Base-by-base conservation (phyloP, 176 grass and related monocot genomes). In the Thinopyrum elongatum region DNA sequence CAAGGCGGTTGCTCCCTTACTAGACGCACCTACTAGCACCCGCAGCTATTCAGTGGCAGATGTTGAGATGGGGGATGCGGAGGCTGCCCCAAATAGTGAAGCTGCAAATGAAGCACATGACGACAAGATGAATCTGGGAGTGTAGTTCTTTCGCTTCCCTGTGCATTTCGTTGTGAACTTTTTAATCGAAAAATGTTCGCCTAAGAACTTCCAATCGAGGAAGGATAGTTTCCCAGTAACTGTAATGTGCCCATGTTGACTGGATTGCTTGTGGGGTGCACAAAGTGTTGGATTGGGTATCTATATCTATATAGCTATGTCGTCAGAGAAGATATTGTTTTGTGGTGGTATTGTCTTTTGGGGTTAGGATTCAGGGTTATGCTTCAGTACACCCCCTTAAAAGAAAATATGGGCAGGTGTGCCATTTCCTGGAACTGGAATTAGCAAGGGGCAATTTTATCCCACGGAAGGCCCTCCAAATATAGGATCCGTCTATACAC, bases 11-110 rank as follows among this genome's bases (percentile, higher is more conserved):
- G 46, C 53, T 26, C 31, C 78, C 21, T 16, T 68, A 17, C 70
- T 29, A 23, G 35, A 73, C 27, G 21, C 60, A 22, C 61, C 46
- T 10, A 12, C 44, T 15, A 85, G 87, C 70, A 87, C 42, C 30
- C 23, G 12, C 34, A 87, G 65, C 35, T 44, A 82, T 25, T 85
- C 92, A 6, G 42, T 61, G 58, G 65, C 87, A 71, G 82, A 89
- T 23, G 65, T 85, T 1, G 23, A 44, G 10, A 82, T 74, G 81
- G 87, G 69, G 19, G 84, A 87, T 60, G 70, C 39, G 3, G 87
- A 87, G 65, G 66, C 81, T 87, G 25, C 72, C 1, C 49, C 74
- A 2, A 81, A 35, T 12, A 27, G 34, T 51, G 65, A 84, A 70
- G 74, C 63, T 49, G 59, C 83, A 21, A 84, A 82, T 62, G 78